Base-by-base conservation (phyloP, 352 stramenopile species). In the Phytophthora capsici region DNA sequence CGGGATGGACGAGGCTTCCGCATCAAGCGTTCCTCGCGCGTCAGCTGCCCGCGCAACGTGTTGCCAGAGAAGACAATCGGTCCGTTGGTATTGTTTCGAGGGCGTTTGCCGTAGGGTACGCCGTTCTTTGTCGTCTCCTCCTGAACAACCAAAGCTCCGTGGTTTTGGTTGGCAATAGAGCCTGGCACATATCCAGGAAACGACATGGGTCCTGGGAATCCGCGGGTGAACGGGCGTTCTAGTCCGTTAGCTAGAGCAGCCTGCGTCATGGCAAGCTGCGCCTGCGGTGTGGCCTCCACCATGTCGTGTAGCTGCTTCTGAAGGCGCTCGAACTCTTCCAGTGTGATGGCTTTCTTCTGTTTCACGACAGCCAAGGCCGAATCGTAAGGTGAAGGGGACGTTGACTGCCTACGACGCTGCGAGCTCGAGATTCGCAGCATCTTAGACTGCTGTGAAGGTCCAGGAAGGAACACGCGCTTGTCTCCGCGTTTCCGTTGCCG, bases 311-410 rank as follows among this genome's bases (percentile, higher is more conserved):
- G 67, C 53, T 92, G 79, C 17, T 72, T 76, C 58, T 86, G 78
- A 30, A 94, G 66, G 0, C 75, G 74, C 52, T 94, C 79, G 49
- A 89, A 93, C 44, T 94, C 86, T 46, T 92, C 82, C 36, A 84
- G 84, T 3, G 74, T 88, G 34, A 94, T 94, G 0, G 80, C 77
- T 55, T 92, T 92, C 63, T 86, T 84, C 61, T 90, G 80, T 56
- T 91, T 91, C 51, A 93, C 87, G 49, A 86, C 73, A 9, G 80
- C 57, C 23, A 83, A 49, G 8, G 83, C 80, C 17, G 82, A 89
- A 40, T 86, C 78, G 22, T 75, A 66, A 3, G 80, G 75, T 46
- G 77, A 79, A 13, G 64, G 60, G 3, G 73, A 78, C 26, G 43
- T 60, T 0, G 72, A 77, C 36, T 75, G 72, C 17, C 72, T 59